Evolutionary conservation across 495 filamentous ascomycete species (phyloP).

Genomic region (Cryomyces minteri): DNA sequence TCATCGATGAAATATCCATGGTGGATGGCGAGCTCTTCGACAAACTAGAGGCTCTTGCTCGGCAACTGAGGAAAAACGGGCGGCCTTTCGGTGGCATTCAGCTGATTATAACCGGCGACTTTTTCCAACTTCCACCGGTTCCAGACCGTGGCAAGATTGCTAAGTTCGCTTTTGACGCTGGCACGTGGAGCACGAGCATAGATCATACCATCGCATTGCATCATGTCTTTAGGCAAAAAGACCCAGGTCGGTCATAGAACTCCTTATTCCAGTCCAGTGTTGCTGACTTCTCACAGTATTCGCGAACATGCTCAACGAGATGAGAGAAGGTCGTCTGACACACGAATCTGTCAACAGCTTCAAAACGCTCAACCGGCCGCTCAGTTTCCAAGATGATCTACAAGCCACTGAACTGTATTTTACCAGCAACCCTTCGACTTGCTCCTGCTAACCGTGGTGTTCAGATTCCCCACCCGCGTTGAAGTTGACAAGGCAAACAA

Average conservation of each 20-base stretch:
- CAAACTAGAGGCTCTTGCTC: conserved; percentile 81
- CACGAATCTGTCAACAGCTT: conserved; percentile 53
- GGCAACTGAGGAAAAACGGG: conserved; percentile 66
- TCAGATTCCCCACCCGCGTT: conserved; percentile 68
- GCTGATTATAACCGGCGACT: conserved; percentile 88
- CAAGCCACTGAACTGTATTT: conserved; percentile 77
- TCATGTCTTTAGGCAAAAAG: conserved; percentile 88
- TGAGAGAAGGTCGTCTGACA: conserved; percentile 71
- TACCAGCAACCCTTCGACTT: not conserved
- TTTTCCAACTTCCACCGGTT: conserved; percentile 92
- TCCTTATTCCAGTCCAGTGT: not conserved
- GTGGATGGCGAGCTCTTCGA: conserved; percentile 94
- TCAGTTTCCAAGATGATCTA: conserved; percentile 56
- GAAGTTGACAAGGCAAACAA: conserved; percentile 84
- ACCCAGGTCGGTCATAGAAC: conserved; percentile 40
- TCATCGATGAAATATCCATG: conserved; percentile 97
- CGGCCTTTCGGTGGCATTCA: conserved; percentile 92
- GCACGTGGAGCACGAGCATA: conserved; percentile 78
- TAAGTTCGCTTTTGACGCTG: conserved; percentile 85
- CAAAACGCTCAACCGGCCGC: conserved; percentile 44
- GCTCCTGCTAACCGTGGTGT: conserved; percentile 1
- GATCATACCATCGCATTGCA: conserved; percentile 92
- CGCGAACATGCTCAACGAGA: conserved; percentile 89
- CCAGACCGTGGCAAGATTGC: conserved; percentile 54
- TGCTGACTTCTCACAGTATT: conserved; percentile 35